Percentiles rank a stretch among this genome's conserved stretches.
phyloP scores from a whole-genome alignment of 495 filamentous ascomycete species.

The Trichoderma parareesei region DNA sequence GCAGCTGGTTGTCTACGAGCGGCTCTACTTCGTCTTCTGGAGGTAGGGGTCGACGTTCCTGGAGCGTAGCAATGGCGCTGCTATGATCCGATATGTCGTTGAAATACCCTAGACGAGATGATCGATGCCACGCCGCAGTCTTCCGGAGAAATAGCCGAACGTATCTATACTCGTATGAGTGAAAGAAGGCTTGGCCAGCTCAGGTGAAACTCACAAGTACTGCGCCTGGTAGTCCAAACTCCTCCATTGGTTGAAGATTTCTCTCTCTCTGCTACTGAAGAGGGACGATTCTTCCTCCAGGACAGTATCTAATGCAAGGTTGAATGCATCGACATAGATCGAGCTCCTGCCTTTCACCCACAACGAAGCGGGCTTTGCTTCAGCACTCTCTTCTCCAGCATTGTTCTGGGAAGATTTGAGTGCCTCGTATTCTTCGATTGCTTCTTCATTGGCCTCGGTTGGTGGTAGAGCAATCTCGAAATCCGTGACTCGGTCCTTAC shows the following conservation, averaged over 20 bases:
- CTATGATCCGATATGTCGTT: constrained; percentile 72
- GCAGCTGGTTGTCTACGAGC: neutral
- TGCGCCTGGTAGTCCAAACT: constrained; percentile 75
- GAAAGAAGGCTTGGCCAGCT: constrained; percentile 10
- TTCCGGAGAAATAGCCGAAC: constrained; percentile 92
- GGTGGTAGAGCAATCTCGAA: constrained; percentile 69
- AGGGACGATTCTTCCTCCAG: constrained; percentile 82
- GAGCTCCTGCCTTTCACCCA: constrained; percentile 58
- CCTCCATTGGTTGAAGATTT: constrained; percentile 71
- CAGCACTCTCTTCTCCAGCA: constrained; percentile 29
- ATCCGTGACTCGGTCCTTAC: constrained; percentile 50
- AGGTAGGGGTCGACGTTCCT: constrained; percentile 17
- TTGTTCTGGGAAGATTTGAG: constrained; percentile 38
- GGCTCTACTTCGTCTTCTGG: neutral
- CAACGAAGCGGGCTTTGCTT: constrained; percentile 28
- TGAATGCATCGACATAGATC: constrained; percentile 97
- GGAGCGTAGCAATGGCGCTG: constrained; percentile 52
- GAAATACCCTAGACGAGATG: constrained; percentile 66
- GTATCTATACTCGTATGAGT: constrained; percentile 43
- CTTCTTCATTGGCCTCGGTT: constrained; percentile 57
- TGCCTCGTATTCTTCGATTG: constrained; percentile 74
- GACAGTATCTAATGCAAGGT: constrained; percentile 84
- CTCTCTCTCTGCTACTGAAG: constrained; percentile 71
- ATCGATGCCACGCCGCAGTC: constrained; percentile 87
- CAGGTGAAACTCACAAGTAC: constrained; percentile 57